Conservation (phyloP, 495 filamentous ascomycete genomes). For the Podospora pseudopauciseta region DNA sequence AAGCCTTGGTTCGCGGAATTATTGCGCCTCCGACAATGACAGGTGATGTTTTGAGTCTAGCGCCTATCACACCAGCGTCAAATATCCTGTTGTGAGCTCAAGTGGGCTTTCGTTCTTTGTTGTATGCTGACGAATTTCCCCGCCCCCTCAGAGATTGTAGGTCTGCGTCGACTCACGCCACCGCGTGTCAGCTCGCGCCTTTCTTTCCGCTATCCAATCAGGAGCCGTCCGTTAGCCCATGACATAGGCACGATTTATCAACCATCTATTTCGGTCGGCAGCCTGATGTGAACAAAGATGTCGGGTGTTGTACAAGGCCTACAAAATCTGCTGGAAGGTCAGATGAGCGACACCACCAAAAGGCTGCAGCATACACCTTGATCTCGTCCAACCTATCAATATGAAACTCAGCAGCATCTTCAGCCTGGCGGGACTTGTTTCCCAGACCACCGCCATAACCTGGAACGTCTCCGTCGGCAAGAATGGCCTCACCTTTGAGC, state of each 20-base stretch:
- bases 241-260: neutral
- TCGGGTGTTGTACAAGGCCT: neutral
- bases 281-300: neutral
- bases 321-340: neutral
- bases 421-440: conserved; percentile 19
- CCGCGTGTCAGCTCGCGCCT: neutral
- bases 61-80: neutral
- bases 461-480: conserved; percentile 29
- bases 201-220: neutral
- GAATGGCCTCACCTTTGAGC: conserved; percentile 31
- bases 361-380: neutral
- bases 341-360: neutral
- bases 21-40: neutral
- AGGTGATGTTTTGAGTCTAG: neutral
- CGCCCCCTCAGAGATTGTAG: neutral
- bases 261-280: neutral
- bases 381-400: neutral
- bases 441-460: conserved; percentile 23
- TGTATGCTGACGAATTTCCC: neutral
- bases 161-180: neutral
- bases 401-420: conserved; percentile 17
- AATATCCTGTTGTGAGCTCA: neutral
- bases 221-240: neutral
- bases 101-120: neutral
- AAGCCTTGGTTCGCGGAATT: neutral